Evolutionary conservation across 345 rosid species (phyloP).

Genomic region (Sonneratia alba): DNA sequence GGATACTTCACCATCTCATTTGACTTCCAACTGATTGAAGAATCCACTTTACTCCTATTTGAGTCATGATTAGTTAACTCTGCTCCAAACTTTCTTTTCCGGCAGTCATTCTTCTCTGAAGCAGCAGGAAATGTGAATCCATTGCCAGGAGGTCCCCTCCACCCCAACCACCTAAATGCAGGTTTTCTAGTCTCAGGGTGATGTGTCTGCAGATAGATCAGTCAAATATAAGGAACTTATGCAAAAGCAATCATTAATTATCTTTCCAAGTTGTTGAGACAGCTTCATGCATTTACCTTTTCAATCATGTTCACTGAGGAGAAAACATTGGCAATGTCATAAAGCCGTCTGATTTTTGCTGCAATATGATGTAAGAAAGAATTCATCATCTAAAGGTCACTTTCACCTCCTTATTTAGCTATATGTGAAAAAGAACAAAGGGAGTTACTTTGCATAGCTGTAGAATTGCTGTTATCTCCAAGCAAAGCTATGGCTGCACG

Average conservation of each 20-base stretch:
- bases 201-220: slow-evolving; percentile 41
- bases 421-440: neutral
- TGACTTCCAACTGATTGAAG: slow-evolving; percentile 18
- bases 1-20: slow-evolving; percentile 22
- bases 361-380: slow-evolving; percentile 17
- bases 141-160: slow-evolving; percentile 21
- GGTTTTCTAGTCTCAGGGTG: slow-evolving; percentile 59
- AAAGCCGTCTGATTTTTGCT: slow-evolving; percentile 77
- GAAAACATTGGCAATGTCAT: slow-evolving; percentile 80
- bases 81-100: slow-evolving; percentile 50
- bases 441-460: slow-evolving; percentile 55
- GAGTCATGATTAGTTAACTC: slow-evolving; percentile 42
- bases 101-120: slow-evolving; percentile 27
- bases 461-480: slow-evolving; percentile 38
- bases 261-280: neutral
- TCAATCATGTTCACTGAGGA: slow-evolving; percentile 66
- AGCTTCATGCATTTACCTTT: slow-evolving; percentile 37
- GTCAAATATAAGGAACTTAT: slow-evolving; percentile 8
- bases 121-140: slow-evolving; percentile 11
- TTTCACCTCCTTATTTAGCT: neutral
- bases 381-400: slow-evolving; percentile 7
- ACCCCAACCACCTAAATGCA: slow-evolving; percentile 77
- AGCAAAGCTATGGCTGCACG: slow-evolving; percentile 53
- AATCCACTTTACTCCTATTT: slow-evolving; percentile 36
- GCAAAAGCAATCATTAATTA: neutral